Percentiles rank a stretch among this genome's conserved stretches.
Conservation (phyloP, 2,329 filamentous ascomycete species). For the Aspergillus glaucus region DNA sequence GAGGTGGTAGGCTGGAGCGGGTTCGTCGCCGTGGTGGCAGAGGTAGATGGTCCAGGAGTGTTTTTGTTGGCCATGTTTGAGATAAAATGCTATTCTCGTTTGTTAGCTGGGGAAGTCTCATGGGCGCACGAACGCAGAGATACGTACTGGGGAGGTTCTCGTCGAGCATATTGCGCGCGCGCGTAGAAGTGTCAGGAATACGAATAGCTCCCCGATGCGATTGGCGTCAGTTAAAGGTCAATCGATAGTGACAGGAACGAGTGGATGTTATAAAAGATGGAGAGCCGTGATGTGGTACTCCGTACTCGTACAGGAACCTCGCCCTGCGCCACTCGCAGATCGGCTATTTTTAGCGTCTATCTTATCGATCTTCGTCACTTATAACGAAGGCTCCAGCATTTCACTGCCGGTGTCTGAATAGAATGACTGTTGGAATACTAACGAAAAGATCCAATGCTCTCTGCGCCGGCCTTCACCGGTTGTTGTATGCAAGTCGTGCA, state of each 20-base stretch:
- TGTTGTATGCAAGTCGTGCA: too few species aligned
- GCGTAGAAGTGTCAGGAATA: background rate
- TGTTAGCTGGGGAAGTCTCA: conserved; percentile 9
- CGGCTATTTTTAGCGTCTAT: background rate
- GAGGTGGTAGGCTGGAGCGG: conserved; percentile 71
- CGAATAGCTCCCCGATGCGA: background rate
- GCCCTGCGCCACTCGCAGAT: background rate
- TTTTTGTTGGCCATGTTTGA: conserved; percentile 46
- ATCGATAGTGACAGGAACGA: background rate
- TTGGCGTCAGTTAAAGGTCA: background rate
- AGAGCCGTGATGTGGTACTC: background rate
- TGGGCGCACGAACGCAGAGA: background rate
- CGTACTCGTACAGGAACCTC: background rate
- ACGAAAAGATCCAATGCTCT: background rate
- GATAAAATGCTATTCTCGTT: conserved; percentile 49
- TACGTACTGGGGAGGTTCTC: conserved; percentile 73
- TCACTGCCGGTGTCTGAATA: background rate
- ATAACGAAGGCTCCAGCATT: background rate
- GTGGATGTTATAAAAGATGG: background rate
- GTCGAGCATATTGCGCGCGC: conserved; percentile 64
- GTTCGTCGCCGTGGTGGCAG: conserved; percentile 72
- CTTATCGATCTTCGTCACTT: background rate
- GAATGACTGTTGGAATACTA: background rate
- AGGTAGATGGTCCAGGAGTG: conserved; percentile 36
- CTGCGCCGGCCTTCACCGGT: background rate